A percentile compares a stretch with the other conserved stretches of the same genome.
Conservation (phyloP, 2,329 filamentous ascomycete species). For the Xylaria arbuscula region DNA sequence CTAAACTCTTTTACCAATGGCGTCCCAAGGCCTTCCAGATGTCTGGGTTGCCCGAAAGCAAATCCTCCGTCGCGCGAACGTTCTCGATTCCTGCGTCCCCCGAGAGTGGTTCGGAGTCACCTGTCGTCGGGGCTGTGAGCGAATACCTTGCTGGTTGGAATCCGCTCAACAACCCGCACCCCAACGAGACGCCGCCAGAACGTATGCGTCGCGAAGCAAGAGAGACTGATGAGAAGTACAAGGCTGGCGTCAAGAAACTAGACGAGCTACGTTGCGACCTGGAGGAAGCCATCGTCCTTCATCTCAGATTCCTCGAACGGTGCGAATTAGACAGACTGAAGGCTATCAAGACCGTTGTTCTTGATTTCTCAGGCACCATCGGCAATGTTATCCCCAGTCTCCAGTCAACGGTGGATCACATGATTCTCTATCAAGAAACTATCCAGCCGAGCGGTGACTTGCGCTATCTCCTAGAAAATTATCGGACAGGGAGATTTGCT, state of each 20-base stretch:
- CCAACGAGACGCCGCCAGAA: slow-evolving; percentile 92
- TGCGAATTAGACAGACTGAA: slow-evolving; percentile 96
- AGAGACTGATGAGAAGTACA: slow-evolving; percentile 95
- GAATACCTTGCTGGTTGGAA: slow-evolving; percentile 96
- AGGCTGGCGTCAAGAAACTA: slow-evolving; percentile 83
- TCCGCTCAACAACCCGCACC: slow-evolving; percentile 85
- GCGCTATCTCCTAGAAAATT: slow-evolving; percentile 94
- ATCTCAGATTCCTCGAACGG: slow-evolving; percentile 95
- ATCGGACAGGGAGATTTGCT: slow-evolving; percentile 91
- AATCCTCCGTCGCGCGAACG: slow-evolving; percentile 75
- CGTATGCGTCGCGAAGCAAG: slow-evolving; percentile 87
- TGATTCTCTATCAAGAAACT: slow-evolving; percentile 99
- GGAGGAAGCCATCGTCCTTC: slow-evolving; percentile 93
- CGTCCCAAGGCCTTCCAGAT: slow-evolving; percentile 89
- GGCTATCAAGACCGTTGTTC: slow-evolving; percentile 96
- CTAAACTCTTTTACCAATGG: slow-evolving; percentile 98
- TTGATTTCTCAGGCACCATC: slow-evolving; percentile 97
- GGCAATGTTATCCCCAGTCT: slow-evolving; percentile 97
- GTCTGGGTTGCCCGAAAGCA: slow-evolving; percentile 89
- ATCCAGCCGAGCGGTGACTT: slow-evolving; percentile 93
- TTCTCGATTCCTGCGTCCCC: slow-evolving; percentile 76
- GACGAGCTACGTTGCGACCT: slow-evolving; percentile 92
- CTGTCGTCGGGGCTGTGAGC: slow-evolving; percentile 82
- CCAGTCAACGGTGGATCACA: slow-evolving; percentile 95
- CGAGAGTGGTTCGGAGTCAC: slow-evolving; percentile 75